phyloP scores from a whole-genome alignment of 352 stramenopile genomes.

The Phytophthora cactorum region DNA sequence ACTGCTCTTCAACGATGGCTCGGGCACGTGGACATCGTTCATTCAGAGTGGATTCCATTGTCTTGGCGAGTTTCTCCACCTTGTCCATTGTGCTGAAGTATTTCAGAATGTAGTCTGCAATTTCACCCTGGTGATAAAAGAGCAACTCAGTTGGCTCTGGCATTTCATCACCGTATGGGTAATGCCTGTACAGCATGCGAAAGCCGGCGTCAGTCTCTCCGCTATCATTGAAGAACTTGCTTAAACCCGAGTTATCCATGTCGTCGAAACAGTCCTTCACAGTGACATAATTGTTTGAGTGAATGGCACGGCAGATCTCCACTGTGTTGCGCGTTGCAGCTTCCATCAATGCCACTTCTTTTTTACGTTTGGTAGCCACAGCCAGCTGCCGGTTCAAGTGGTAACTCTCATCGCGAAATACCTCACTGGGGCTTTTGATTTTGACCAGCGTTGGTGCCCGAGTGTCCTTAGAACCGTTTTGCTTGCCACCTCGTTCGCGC shows the following conservation, averaged over 20 bases:
- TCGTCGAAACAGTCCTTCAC: slow-evolving; percentile 66
- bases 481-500: slow-evolving; percentile 42
- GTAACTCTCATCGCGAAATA: slow-evolving; percentile 74
- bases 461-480: slow-evolving; percentile 14
- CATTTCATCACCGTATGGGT: slow-evolving; percentile 43
- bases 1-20: slow-evolving; percentile 53
- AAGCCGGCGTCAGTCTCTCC: slow-evolving; percentile 67
- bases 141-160: slow-evolving; percentile 69
- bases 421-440: slow-evolving; percentile 59
- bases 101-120: slow-evolving; percentile 76
- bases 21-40: slow-evolving; percentile 63
- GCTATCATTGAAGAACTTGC: slow-evolving; percentile 50
- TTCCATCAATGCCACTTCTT: slow-evolving; percentile 66
- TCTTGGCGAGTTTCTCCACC: slow-evolving; percentile 47
- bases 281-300: slow-evolving; percentile 49
- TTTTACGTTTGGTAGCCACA: slow-evolving; percentile 50
- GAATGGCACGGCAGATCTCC: slow-evolving; percentile 56
- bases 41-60: slow-evolving; percentile 68
- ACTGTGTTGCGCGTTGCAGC: slow-evolving; percentile 69
- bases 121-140: slow-evolving; percentile 64
- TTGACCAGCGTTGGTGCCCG: slow-evolving; percentile 35
- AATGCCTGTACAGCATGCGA: slow-evolving; percentile 72
- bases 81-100: slow-evolving; percentile 48
- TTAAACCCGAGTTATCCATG: slow-evolving; percentile 44
- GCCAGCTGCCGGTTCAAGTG: slow-evolving; percentile 54